These are phyloP conservation scores for Babesia gibsoni DNA, from an alignment of 169 alveolate species.

Conservation along the genomic window DNA sequence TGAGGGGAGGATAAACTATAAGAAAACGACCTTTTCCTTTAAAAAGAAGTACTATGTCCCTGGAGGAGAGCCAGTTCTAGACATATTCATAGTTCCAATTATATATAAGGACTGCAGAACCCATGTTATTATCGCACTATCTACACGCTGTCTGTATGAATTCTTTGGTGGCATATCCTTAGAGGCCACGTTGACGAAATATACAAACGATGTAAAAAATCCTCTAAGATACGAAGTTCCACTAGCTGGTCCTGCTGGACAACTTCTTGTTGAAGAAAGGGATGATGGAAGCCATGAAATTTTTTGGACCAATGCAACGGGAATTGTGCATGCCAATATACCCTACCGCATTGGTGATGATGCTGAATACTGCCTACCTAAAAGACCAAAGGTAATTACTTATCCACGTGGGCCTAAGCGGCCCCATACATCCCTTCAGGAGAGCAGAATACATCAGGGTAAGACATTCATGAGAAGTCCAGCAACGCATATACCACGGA, in stretches of 20 bases:
- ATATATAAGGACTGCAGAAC: conserved; percentile 31
- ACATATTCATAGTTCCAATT: conserved; percentile 45
- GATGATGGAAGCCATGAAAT: conserved; percentile 59
- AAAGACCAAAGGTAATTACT: conserved; percentile 36
- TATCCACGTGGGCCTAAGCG: conserved; percentile 34
- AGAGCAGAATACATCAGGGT: conserved; percentile 17
- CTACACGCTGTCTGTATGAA: conserved; percentile 55
- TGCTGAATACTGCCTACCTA: conserved; percentile 15
- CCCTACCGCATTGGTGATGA: conserved; percentile 36
- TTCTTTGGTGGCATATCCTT: conserved; percentile 56
- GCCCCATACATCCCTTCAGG: conserved; percentile 43
- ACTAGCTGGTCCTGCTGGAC: conserved; percentile 58
- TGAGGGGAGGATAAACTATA: conserved; percentile 54
- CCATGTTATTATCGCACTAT: conserved; percentile 41
- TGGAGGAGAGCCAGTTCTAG: conserved; percentile 55
- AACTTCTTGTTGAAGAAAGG: conserved; percentile 40
- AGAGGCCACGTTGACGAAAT: conserved; percentile 51
- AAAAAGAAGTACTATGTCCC: conserved; percentile 29
- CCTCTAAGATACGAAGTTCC: conserved; percentile 58
- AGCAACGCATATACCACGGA: conserved; percentile 46
- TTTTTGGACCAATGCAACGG: conserved; percentile 64
- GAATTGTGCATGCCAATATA: conserved; percentile 36
- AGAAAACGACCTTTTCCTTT: conserved; percentile 21
- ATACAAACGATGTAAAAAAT: background rate
- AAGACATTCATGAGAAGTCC: conserved; percentile 44